These are phyloP conservation scores for Peterozyma toletana DNA, from an alignment of 805 yeast species.

Conservation along the genomic window DNA sequence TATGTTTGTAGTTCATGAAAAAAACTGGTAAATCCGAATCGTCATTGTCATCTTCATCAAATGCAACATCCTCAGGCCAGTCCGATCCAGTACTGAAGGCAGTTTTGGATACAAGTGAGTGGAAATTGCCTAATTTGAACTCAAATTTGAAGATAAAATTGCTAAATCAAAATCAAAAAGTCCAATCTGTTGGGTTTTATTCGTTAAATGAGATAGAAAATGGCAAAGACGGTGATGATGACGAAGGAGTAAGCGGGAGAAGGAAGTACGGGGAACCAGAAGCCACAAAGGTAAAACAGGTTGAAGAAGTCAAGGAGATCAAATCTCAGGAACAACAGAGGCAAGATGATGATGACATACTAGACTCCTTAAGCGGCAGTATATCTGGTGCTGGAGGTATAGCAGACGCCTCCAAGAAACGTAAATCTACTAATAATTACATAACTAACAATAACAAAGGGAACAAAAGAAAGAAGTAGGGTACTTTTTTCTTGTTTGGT, in stretches of 20 bases:
- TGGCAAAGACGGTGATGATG: conserved; percentile 8
- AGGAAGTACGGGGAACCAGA: conserved; percentile 12
- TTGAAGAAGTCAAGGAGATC: not conserved
- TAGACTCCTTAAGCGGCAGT: conserved; percentile 6
- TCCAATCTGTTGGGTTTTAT: conserved; percentile 21
- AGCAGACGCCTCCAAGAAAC: no score
- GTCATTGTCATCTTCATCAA: conserved; percentile 4
- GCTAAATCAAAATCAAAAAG: conserved; percentile 15
- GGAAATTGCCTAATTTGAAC: conserved; percentile 32
- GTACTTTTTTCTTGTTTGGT: no score
- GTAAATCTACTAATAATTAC: not conserved
- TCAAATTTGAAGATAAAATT: not conserved
- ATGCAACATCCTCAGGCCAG: no score
- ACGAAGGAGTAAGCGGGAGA: conserved; percentile 5
- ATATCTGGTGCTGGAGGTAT: conserved; percentile 5
- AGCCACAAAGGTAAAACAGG: conserved; percentile 21
- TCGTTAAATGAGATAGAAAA: not conserved
- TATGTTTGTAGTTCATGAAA: conserved; percentile 39
- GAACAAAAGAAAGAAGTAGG: conserved; percentile 3
- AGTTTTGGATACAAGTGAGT: conserved; percentile 43
- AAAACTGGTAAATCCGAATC: conserved; percentile 30
- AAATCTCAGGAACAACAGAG: conserved; percentile 2
- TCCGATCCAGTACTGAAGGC: conserved; percentile 26
- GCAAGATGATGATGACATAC: conserved; percentile 3
- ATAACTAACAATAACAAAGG: conserved; percentile 1